Conservation (phyloP, 2,329 filamentous ascomycete species). For the Apiospora phragmitis region DNA sequence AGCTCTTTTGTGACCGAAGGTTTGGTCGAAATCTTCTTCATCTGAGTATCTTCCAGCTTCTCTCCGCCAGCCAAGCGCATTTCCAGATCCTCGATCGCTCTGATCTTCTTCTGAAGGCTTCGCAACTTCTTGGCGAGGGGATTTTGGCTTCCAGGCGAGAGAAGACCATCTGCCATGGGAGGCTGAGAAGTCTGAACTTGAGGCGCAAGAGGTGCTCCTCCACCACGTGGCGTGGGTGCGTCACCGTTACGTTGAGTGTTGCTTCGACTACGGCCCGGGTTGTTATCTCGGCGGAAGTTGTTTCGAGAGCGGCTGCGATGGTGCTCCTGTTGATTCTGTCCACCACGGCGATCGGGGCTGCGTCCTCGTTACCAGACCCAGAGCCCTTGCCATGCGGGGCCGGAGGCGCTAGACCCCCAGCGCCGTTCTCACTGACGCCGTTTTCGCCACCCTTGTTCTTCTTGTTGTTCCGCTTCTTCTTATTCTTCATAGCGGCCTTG, state of each 20-base stretch:
- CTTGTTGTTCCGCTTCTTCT: conserved; percentile 94
- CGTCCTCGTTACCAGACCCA: conserved; percentile 52
- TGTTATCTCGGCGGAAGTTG: conserved; percentile 42
- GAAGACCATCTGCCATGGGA: conserved; percentile 48
- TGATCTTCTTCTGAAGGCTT: conserved; percentile 92
- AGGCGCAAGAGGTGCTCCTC: conserved; percentile 27
- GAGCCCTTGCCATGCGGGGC: conserved; percentile 39
- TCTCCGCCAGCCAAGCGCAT: conserved; percentile 93
- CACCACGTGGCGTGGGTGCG: conserved; percentile 29
- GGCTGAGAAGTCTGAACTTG: conserved; percentile 29
- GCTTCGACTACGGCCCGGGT: conserved; percentile 51
- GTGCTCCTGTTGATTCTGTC: conserved; percentile 40
- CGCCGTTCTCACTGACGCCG: conserved; percentile 43
- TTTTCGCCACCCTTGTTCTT: conserved; percentile 79
- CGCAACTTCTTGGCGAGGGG: conserved; percentile 94
- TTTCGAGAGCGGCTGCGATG: conserved; percentile 55
- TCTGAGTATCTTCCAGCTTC: conserved; percentile 96
- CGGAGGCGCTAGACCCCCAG: conserved; percentile 48
- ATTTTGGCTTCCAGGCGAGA: conserved; percentile 50
- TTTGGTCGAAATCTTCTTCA: conserved; percentile 97
- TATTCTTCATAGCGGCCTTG: conserved; percentile 90
- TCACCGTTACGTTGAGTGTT: conserved; percentile 46
- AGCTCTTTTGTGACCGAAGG: conserved; percentile 81
- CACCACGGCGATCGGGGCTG: conserved; percentile 67
- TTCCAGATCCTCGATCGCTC: conserved; percentile 96